Percentiles rank a stretch among this genome's conserved stretches.
These are phyloP conservation scores for Sungouiella thailandica DNA, from an alignment of 805 yeast species.

Conservation along the genomic window DNA sequence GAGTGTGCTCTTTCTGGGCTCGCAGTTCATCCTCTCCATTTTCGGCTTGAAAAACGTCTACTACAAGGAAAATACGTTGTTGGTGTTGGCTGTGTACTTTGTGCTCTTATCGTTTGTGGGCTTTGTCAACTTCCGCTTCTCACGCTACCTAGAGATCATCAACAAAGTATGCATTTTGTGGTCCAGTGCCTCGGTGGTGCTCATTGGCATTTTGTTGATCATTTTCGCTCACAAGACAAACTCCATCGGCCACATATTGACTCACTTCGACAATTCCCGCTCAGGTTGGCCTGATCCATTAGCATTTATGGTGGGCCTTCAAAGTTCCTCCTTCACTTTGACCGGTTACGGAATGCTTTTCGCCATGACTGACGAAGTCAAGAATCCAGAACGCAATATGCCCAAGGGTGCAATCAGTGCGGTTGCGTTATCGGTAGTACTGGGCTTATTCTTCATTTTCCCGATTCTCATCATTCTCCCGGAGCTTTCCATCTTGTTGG, in stretches of 20 bases:
- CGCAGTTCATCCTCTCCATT: constrained; percentile 65
- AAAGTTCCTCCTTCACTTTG: constrained; percentile 71
- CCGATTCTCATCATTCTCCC: constrained; percentile 73
- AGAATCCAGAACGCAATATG: constrained; percentile 65
- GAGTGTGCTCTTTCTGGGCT: constrained; percentile 69
- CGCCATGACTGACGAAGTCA: constrained; percentile 78
- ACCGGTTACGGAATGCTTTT: constrained; percentile 82
- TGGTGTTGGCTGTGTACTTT: constrained; percentile 55
- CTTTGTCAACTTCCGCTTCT: constrained; percentile 56
- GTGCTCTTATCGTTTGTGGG: constrained; percentile 55
- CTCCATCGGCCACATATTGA: constrained; percentile 53
- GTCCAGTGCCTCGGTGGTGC: constrained; percentile 66
- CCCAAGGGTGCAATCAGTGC: constrained; percentile 70
- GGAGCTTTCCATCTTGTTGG: constrained; percentile 51
- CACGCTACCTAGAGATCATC: constrained; percentile 55
- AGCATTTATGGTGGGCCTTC: constrained; percentile 74
- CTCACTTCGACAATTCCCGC: constrained; percentile 63
- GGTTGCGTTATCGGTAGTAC: constrained; percentile 57
- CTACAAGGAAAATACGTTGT: constrained; percentile 51
- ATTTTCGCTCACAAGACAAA: constrained; percentile 56
- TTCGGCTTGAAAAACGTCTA: constrained; percentile 57
- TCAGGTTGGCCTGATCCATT: constrained; percentile 73
- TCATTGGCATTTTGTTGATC: constrained; percentile 59
- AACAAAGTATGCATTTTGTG: constrained; percentile 68
- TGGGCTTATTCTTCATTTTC: constrained; percentile 66